Percentiles rank a stretch among this genome's conserved stretches.
Evolutionary conservation across 208 protist genomes (phyloP).

Genomic region (Leishmania aethiopica): DNA sequence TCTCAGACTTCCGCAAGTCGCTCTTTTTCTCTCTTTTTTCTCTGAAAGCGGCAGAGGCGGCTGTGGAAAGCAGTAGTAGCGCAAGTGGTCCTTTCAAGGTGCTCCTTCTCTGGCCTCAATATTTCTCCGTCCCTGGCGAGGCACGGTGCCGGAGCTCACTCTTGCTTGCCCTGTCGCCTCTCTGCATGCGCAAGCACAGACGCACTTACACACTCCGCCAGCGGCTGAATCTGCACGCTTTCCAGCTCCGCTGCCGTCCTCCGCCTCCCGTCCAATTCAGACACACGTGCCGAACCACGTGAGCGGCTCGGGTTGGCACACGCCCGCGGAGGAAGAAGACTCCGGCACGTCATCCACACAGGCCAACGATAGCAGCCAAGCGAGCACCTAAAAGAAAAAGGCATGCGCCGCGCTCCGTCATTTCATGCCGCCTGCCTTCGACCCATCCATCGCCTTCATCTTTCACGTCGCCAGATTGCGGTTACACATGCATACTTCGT

Average conservation of each 20-base stretch:
- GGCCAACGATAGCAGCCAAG: not conserved
- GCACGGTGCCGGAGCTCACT: not conserved
- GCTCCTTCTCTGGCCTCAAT: not conserved
- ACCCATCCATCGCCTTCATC: slow-evolving; percentile 4
- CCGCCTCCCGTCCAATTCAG: not conserved
- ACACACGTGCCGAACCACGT: not conserved
- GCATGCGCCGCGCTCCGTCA: slow-evolving; percentile 14
- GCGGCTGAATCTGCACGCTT: not conserved
- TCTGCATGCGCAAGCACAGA: not conserved
- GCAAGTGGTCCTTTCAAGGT: not conserved
- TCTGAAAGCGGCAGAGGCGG: not conserved
- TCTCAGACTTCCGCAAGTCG: not conserved
- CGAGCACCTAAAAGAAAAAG: not conserved
- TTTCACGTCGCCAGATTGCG: slow-evolving; percentile 8
- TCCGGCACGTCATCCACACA: not conserved
- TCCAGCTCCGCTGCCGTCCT: not conserved
- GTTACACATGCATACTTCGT: not conserved
- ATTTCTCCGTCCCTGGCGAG: not conserved
- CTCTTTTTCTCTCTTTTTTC: not conserved
- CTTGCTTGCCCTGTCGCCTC: not conserved
- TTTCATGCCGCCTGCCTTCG: slow-evolving; percentile 8
- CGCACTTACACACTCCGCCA: not conserved
- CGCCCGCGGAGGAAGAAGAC: not conserved
- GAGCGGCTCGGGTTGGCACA: not conserved
- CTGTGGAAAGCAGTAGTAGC: not conserved